phyloP scores from a whole-genome alignment of 768 basidiomycete species.

The Trametes villosa region DNA sequence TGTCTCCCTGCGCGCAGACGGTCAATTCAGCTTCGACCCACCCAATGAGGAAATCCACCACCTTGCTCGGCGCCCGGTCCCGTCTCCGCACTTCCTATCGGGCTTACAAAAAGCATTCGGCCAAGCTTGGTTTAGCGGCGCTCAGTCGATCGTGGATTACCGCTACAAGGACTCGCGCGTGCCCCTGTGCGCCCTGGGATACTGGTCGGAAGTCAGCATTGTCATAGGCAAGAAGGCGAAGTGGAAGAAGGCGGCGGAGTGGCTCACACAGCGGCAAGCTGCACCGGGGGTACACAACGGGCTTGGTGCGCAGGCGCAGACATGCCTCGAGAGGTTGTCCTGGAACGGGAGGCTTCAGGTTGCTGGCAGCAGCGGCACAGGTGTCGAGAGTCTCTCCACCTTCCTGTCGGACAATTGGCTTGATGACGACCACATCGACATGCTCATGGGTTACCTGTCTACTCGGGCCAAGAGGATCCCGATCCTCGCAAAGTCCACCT shows the following conservation, averaged over 20 bases:
- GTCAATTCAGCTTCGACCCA: not conserved
- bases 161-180: constrained; percentile 10
- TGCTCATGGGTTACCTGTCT: not conserved
- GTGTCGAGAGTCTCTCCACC: not conserved
- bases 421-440: constrained; percentile 15
- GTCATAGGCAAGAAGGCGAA: not conserved
- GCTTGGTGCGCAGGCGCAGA: not conserved
- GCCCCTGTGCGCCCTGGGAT: constrained; percentile 9
- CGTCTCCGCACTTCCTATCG: not conserved
- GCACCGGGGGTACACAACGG: not conserved
- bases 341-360: not conserved
- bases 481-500: not conserved
- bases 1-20: not conserved
- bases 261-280: not conserved
- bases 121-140: constrained; percentile 5
- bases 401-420: constrained; percentile 14
- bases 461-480: not conserved
- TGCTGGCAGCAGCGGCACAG: not conserved
- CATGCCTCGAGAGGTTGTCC: not conserved
- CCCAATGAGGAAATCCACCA: not conserved
- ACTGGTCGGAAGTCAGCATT: constrained; percentile 12
- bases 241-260: not conserved
- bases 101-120: not conserved
- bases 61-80: not conserved
- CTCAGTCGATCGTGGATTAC: not conserved